A percentile compares a stretch with the other conserved stretches of the same genome.
Evolutionary conservation across 257 asterid species (phyloP).

Genomic region (Fraxinus excelsior): DNA sequence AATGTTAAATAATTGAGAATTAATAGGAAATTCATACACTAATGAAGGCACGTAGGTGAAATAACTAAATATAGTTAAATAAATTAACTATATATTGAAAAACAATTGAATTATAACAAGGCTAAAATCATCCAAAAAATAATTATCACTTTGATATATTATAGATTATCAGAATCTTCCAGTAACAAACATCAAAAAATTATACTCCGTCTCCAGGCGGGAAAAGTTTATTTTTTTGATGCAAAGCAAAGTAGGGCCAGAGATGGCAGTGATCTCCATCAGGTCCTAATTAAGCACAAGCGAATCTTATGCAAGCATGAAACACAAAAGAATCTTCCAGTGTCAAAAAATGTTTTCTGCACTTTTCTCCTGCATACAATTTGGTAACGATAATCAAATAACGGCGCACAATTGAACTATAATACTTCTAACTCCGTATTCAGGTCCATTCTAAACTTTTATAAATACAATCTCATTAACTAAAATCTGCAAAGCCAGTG

Average conservation of each 20-base stretch:
- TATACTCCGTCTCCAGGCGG: no score
- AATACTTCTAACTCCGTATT: conserved; percentile 27
- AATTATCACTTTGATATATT: no score
- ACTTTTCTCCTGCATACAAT: conserved; percentile 34
- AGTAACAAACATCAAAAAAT: no score
- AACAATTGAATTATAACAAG: no score
- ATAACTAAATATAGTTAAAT: no score
- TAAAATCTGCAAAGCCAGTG: conserved; percentile 30
- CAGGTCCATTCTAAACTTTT: conserved; percentile 21
- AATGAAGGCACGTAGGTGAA: no score
- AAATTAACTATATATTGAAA: no score
- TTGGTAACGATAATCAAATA: conserved; percentile 38
- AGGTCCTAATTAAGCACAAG: not conserved
- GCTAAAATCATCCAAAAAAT: no score
- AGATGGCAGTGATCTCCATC: not conserved
- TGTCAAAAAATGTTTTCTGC: conserved; percentile 20
- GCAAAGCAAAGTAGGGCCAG: not conserved
- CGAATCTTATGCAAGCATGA: not conserved
- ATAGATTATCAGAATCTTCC: no score
- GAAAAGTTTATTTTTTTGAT: not conserved
- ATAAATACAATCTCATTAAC: conserved; percentile 49
- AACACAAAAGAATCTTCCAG: conserved; percentile 10
- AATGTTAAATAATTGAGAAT: no score
- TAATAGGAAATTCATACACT: no score
- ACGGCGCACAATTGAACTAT: conserved; percentile 37